These are phyloP conservation scores for Phylloporus arenicola DNA, from an alignment of 768 basidiomycete genomes.

Conservation along the genomic window DNA sequence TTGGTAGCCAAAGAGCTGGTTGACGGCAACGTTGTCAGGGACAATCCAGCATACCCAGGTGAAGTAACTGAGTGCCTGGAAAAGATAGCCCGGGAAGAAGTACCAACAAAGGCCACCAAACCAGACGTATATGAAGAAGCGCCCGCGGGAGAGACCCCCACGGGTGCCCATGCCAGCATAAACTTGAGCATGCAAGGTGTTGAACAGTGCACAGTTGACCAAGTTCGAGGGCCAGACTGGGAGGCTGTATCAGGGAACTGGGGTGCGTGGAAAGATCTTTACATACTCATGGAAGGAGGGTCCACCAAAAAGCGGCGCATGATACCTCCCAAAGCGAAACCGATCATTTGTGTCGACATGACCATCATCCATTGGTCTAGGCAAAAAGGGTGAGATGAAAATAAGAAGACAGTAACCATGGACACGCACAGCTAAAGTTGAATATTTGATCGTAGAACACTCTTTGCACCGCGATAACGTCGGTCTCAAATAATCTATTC, in stretches of 20 bases:
- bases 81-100: conserved; percentile 70
- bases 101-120: conserved; percentile 41
- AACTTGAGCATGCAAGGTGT: conserved; percentile 62
- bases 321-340: conserved; percentile 57
- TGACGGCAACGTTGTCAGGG: conserved; percentile 63
- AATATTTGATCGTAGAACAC: conserved; percentile 60
- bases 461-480: conserved; percentile 68
- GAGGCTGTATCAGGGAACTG: conserved; percentile 18
- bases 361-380: conserved; percentile 56
- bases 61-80: conserved; percentile 60
- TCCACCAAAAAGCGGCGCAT: conserved; percentile 57
- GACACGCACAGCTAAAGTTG: conserved; percentile 42
- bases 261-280: not conserved
- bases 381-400: not conserved
- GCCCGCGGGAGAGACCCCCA: conserved; percentile 46
- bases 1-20: conserved; percentile 68
- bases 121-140: conserved; percentile 48
- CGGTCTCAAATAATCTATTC: conserved; percentile 37
- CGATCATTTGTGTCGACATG: conserved; percentile 70
- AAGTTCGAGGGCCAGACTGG: conserved; percentile 71
- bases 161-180: conserved; percentile 41
- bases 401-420: not conserved
- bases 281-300: conserved; percentile 60
- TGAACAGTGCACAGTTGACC: conserved; percentile 68
- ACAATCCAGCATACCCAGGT: conserved; percentile 63